phyloP scores from a whole-genome alignment of 805 yeast species.

The Candida railenensis region DNA sequence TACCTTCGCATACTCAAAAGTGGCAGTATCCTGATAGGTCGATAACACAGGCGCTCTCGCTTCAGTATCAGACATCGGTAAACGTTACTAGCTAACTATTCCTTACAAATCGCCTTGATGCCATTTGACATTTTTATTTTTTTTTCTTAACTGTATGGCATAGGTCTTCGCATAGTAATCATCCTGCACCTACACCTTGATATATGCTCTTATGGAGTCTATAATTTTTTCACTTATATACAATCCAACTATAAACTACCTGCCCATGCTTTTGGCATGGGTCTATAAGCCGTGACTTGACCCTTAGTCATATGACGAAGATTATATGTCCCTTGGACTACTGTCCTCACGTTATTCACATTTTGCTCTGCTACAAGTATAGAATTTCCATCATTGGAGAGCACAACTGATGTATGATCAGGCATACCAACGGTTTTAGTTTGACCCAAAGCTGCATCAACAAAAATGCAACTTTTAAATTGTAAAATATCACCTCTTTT shows the following conservation, averaged over 20 bases:
- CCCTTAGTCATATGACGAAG: slow-evolving; percentile 43
- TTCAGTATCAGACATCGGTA: background rate
- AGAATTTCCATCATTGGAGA: slow-evolving; percentile 20
- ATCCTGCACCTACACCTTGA: background rate
- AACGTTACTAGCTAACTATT: background rate
- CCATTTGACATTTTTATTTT: background rate
- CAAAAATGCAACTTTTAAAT: slow-evolving; percentile 41
- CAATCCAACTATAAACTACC: slow-evolving; percentile 8
- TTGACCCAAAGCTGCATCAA: slow-evolving; percentile 30
- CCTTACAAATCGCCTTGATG: background rate
- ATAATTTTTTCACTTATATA: background rate
- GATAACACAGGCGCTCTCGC: slow-evolving; percentile 68
- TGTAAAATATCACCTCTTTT: slow-evolving; percentile 59
- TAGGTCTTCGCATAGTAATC: too few species aligned
- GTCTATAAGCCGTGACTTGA: slow-evolving; percentile 44
- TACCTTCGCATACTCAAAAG: slow-evolving; percentile 46
- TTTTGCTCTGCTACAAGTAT: slow-evolving; percentile 47
- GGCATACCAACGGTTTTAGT: slow-evolving; percentile 49
- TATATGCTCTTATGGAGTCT: background rate
- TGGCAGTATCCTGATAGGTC: slow-evolving; percentile 64
- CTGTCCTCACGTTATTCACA: slow-evolving; percentile 41
- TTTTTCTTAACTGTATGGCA: background rate
- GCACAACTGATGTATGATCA: slow-evolving; percentile 48
- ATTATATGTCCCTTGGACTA: slow-evolving; percentile 36
- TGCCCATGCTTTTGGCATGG: slow-evolving; percentile 48